Percentiles rank a stretch among this genome's conserved stretches.
These are phyloP conservation scores for Epichloe typhina DNA, from an alignment of 2,329 filamentous ascomycete genomes.

Conservation along the genomic window DNA sequence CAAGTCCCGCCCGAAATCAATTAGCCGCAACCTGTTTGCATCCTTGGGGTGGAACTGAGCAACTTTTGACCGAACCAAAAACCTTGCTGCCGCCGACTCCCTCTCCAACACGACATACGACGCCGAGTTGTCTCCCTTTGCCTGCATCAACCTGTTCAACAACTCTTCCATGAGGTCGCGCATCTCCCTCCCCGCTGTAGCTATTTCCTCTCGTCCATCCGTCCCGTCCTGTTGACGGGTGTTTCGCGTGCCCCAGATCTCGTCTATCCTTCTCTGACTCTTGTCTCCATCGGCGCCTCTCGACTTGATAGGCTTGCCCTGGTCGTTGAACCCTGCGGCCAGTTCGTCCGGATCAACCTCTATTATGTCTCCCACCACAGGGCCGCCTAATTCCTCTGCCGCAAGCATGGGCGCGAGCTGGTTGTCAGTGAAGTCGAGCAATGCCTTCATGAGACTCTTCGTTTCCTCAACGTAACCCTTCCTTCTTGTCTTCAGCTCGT, in stretches of 20 bases:
- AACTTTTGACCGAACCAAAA: conserved; percentile 51
- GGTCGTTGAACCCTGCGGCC: conserved; percentile 44
- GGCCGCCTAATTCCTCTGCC: conserved; percentile 71
- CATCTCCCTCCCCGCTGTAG: conserved; percentile 43
- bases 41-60: conserved; percentile 54
- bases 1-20: conserved; percentile 52
- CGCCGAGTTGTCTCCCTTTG: conserved; percentile 39
- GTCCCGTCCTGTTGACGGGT: conserved; percentile 9
- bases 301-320: conserved; percentile 41
- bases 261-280: conserved; percentile 47
- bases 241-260: conserved; percentile 40
- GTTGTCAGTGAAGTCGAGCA: conserved; percentile 59
- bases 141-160: conserved; percentile 43
- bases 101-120: conserved; percentile 45
- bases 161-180: conserved; percentile 45
- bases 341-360: conserved; percentile 49
- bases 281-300: conserved; percentile 32
- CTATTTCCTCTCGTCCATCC: conserved; percentile 30
- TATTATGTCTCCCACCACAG: conserved; percentile 63
- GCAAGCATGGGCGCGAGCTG: conserved; percentile 64
- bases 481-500: conserved; percentile 45
- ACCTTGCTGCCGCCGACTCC: conserved; percentile 50
- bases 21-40: conserved; percentile 41
- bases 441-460: conserved; percentile 43
- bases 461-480: conserved; percentile 48